Evolutionary conservation across 805 yeast species (phyloP).

Genomic region (Pichia cabralensis): DNA sequence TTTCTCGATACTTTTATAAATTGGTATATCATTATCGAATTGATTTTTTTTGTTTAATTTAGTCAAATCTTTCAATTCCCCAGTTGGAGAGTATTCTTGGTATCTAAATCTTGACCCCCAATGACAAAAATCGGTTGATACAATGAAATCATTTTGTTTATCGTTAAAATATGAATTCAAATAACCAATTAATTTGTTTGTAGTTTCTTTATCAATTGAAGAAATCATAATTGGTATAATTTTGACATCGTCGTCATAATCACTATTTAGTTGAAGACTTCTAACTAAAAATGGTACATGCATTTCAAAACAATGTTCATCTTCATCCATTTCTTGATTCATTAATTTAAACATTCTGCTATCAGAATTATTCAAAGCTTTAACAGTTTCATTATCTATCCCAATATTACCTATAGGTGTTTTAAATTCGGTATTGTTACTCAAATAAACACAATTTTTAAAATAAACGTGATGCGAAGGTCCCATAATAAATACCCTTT

Average conservation of each 20-base stretch:
- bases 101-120: constrained; percentile 73
- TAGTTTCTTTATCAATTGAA: constrained; percentile 38
- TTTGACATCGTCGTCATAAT: constrained; percentile 17
- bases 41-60: constrained; percentile 9
- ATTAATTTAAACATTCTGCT: constrained; percentile 41
- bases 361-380: constrained; percentile 26
- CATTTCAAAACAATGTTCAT: constrained; percentile 93
- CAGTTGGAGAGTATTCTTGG: constrained; percentile 37
- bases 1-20: constrained; percentile 62
- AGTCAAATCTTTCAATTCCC: constrained; percentile 15
- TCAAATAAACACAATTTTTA: constrained; percentile 44
- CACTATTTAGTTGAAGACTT: too few relatives aligned
- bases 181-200: constrained; percentile 34
- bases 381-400: constrained; percentile 46
- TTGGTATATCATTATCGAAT: constrained; percentile 15
- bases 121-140: constrained; percentile 91
- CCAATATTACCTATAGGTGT: constrained; percentile 77
- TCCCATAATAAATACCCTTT: constrained; percentile 72
- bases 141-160: constrained; percentile 54
- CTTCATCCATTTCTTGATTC: constrained; percentile 55
- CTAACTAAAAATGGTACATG: constrained; percentile 70
- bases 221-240: constrained; percentile 80
- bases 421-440: constrained; percentile 44
- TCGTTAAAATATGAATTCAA: constrained; percentile 46
- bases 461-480: constrained; percentile 91